Evolutionary conservation across 23 red algal genomes (phyloP), one percentile per base, ranked within the genome.

Genomic region (Gracilaria domingensis): DNA sequence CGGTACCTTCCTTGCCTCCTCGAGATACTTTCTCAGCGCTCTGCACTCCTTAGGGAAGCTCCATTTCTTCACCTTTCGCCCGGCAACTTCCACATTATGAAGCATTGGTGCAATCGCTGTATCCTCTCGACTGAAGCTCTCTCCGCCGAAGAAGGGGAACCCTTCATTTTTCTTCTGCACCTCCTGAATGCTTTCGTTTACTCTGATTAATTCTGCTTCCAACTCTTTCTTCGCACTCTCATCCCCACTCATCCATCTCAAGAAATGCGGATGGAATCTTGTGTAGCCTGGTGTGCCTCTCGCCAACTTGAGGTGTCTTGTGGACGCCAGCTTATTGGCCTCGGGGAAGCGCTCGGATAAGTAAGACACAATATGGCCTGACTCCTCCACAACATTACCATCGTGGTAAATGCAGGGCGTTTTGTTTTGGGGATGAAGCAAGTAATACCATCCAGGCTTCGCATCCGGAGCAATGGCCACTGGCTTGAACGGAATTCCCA

Each of bases 361-460:
- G 25, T 94, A 94, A 7, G 82, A 57, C 23, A 94, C 74, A 44
- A 94, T 94, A 56, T 94, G 83, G 0, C 76, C 39, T 18, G 83
- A 88, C 25, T 87, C 92, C 29, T 59, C 69, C 16, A 94, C 79
- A 12, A 94, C 50, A 60, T 80, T 80, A 6, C 92, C 92, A 39
- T 94, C 80, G 50, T 86, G 82, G 58, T 94, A 94, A 36, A 94
- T 73, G 26, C 85, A 59, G 0, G 92, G 92, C 26, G 84, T 80
- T 17, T 33, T 51, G 32, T 80, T 87, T 40, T 88, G 54, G 7
- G 82, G 76, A 21, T 86, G 62, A 49, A 94, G 83, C 35, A 94
- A 75, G 38, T 83, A 87, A 67, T 79, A 95, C 93, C 93, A 95
- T 64, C 36, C 84, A 56, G 93, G 93, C 66, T 95, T 95, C 30